phyloP scores from a whole-genome alignment of 2,329 filamentous ascomycete species.

The Exophiala lecanii-corni region DNA sequence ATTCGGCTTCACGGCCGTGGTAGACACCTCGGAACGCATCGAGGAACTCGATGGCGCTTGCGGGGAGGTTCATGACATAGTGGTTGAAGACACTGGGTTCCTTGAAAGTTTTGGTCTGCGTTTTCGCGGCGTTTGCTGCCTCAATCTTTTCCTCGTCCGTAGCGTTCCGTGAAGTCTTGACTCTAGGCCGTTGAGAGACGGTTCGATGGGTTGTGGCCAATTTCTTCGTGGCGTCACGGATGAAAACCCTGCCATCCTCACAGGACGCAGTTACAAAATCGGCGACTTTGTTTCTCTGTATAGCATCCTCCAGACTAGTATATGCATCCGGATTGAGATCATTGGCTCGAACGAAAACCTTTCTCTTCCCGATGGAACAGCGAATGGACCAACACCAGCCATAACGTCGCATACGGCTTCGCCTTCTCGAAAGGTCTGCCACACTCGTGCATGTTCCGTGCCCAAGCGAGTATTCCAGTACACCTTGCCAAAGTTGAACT shows the following conservation, averaged over 20 bases:
- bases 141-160: slow-evolving; percentile 29
- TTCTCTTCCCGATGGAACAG: slow-evolving; percentile 81
- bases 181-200: slow-evolving; percentile 48
- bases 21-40: slow-evolving; percentile 75
- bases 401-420: slow-evolving; percentile 95
- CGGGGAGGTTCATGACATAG: slow-evolving; percentile 97
- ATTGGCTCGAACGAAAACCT: slow-evolving; percentile 92
- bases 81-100: slow-evolving; percentile 78
- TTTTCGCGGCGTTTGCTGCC: slow-evolving; percentile 20
- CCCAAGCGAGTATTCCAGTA: slow-evolving; percentile 97
- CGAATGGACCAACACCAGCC: slow-evolving; percentile 95
- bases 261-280: slow-evolving; percentile 75
- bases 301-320: slow-evolving; percentile 63
- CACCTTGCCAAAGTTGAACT: slow-evolving; percentile 91
- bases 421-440: slow-evolving; percentile 70
- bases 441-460: slow-evolving; percentile 78
- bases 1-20: slow-evolving; percentile 62
- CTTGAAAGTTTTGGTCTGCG: slow-evolving; percentile 31
- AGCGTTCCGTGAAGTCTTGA: slow-evolving; percentile 25
- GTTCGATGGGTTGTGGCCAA: slow-evolving; percentile 49
- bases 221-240: slow-evolving; percentile 61
- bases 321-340: slow-evolving; percentile 92
- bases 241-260: slow-evolving; percentile 76
- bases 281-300: slow-evolving; percentile 72
- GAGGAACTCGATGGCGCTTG: slow-evolving; percentile 80